Conservation (phyloP, 768 basidiomycete genomes). For the Leccinum variicolor region DNA sequence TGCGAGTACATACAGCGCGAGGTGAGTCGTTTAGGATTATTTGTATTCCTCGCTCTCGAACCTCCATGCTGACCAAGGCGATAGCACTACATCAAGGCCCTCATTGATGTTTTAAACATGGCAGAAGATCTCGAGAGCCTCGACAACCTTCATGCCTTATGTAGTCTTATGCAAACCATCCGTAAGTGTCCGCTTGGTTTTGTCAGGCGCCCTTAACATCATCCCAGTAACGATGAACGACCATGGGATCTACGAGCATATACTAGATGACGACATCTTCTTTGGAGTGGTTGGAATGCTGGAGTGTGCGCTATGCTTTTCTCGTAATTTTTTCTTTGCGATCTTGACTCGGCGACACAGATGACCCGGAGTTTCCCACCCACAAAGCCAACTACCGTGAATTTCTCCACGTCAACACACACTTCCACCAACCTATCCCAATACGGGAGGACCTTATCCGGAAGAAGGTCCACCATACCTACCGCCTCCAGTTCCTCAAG, state of each 20-base stretch:
- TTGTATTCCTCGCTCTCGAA: background rate
- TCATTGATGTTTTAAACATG: conserved; percentile 79
- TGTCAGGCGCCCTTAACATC: background rate
- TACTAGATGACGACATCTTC: conserved; percentile 90
- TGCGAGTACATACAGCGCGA: conserved; percentile 86
- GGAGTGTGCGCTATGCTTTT: conserved; percentile 69
- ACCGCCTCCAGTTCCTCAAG: conserved; percentile 95
- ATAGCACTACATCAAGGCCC: conserved; percentile 83
- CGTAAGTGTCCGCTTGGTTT: conserved; percentile 47
- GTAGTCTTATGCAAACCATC: conserved; percentile 91
- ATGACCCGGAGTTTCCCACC: conserved; percentile 95
- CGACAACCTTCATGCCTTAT: conserved; percentile 86
- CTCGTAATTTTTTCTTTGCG: background rate
- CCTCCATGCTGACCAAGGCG: conserved; percentile 2
- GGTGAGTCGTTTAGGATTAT: conserved; percentile 44
- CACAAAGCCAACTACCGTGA: conserved; percentile 97
- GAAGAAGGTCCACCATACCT: conserved; percentile 93
- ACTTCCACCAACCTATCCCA: conserved; percentile 85
- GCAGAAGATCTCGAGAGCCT: conserved; percentile 94
- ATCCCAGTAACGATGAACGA: conserved; percentile 88
- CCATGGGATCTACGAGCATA: conserved; percentile 90
- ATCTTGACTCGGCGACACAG: conserved; percentile 39
- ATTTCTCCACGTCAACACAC: conserved; percentile 79
- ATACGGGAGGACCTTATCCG: conserved; percentile 74
- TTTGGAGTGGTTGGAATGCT: conserved; percentile 93